Evolutionary conservation across 129 eudicot genomes (phyloP), one percentile per base, ranked within the genome.

Genomic region (Kitagawia praeruptora): DNA sequence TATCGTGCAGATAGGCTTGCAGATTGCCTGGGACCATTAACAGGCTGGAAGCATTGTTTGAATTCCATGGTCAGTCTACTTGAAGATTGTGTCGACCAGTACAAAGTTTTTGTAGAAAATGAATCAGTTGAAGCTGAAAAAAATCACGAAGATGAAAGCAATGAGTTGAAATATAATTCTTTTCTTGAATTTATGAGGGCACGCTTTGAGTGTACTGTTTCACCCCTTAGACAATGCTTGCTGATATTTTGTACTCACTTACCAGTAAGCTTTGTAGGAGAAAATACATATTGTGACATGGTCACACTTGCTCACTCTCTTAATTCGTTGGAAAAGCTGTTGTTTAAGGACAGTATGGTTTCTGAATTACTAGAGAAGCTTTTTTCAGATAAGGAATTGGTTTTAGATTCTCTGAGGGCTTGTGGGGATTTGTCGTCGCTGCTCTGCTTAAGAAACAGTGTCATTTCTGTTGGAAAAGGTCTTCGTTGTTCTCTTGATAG

Each of bases 41-140:
- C 87, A 37, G 97, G 97, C 46, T 91, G 96, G 96, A 87, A 31
- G 82, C 80, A 82, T 66, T 87, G 88, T 66, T 39, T 88, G 6
- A 51, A 51, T 27, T 82, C 92, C 34, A 89, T 88, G 95, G 82
- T 81, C 46, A 85, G 73, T 82, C 85, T 92, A 74, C 91, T 89
- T 27, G 87, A 92, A 70, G 79, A 80, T 75, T 63, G 88, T 85
- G 89, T 87, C 70, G 80, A 89, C 70, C 78, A 86, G n/a, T 82
- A 85, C 79, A 61, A 70, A 5, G 64, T 83, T 66, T 86, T 42
- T 76, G 87, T 87, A 25, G 85, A 82, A 13, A 86, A 88, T 80
- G 90, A 85, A 79, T 3, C 38, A 79, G 75, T 82, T 28, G 70
- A 54, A 34, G 72, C 71, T 31, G 77, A 82, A 46, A 37, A 51